A percentile compares a stretch with the other conserved stretches of the same genome.
Conservation (phyloP, 1,284 basidiomycete genomes). For the Ganoderma resinaceum region DNA sequence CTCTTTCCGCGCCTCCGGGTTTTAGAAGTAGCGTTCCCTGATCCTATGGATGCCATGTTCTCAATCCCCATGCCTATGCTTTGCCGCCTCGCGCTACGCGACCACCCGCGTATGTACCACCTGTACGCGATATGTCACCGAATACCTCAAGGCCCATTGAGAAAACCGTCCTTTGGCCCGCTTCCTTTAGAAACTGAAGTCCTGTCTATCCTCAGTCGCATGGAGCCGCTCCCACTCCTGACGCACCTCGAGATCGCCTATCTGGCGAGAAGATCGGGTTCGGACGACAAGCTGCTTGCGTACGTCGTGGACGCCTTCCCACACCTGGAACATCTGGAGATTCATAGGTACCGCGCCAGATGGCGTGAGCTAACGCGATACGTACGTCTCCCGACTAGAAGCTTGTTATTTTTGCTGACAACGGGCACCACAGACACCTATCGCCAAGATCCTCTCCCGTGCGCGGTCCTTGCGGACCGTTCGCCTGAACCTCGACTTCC, state of each 20-base stretch:
- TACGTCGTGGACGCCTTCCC: neutral
- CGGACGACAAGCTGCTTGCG: neutral
- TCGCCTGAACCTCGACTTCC: slow-evolving; percentile 13
- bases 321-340: neutral
- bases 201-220: neutral
- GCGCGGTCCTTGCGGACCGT: neutral
- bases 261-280: neutral
- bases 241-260: neutral
- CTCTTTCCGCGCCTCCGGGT: neutral
- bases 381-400: neutral
- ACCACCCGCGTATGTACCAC: neutral
- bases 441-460: neutral
- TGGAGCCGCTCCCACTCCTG: neutral
- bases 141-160: neutral
- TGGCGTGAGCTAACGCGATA: neutral
- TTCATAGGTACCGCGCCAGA: neutral
- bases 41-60: neutral
- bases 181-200: neutral
- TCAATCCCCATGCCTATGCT: neutral
- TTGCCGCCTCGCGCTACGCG: neutral
- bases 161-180: neutral
- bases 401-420: neutral
- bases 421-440: neutral
- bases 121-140: no score
- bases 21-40: neutral